Percentiles rank a stretch among this genome's conserved stretches.
These are phyloP conservation scores for Penicillium bialowiezense DNA, from an alignment of 495 filamentous ascomycete species.

Conservation along the genomic window DNA sequence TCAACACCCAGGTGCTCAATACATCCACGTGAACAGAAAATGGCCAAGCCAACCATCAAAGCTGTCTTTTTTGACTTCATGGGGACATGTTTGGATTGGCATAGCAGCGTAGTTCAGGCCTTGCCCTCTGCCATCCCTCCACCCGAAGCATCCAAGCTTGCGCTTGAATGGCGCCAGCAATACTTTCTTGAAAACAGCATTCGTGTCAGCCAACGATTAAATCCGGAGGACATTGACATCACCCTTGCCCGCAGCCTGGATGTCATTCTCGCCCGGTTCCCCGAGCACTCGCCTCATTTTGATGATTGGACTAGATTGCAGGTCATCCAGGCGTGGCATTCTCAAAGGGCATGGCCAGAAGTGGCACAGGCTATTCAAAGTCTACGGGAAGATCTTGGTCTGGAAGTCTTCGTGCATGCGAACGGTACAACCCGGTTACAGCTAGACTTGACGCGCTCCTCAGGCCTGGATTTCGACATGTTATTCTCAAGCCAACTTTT, in stretches of 20 bases:
- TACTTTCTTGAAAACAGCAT: conserved; percentile 45
- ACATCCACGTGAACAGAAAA: no score
- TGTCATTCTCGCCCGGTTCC: conserved; percentile 24
- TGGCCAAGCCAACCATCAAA: conserved; percentile 22
- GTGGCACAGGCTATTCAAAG: conserved; percentile 29
- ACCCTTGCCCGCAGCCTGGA: conserved; percentile 41
- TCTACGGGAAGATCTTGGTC: conserved; percentile 20
- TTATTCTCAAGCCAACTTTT: conserved; percentile 52
- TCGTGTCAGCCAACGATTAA: conserved; percentile 29
- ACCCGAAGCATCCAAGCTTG: conserved; percentile 31
- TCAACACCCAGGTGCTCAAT: no score
- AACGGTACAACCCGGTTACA: conserved; percentile 56
- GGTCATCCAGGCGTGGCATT: conserved; percentile 41
- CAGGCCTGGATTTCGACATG: conserved; percentile 48
- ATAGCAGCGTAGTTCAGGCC: conserved; percentile 24
- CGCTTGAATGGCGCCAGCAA: conserved; percentile 45
- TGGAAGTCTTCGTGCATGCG: conserved; percentile 47
- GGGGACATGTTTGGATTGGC: conserved; percentile 45
- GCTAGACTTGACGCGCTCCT: conserved; percentile 48
- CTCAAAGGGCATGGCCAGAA: conserved; percentile 47
- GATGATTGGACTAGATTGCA: conserved; percentile 13
- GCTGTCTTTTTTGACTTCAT: conserved; percentile 45
- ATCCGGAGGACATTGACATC: conserved; percentile 48
- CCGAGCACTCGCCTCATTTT: conserved; percentile 21
- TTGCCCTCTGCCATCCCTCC: conserved; percentile 17